phyloP scores from a whole-genome alignment of 768 basidiomycete genomes.

The Rhodotorula graminis region DNA sequence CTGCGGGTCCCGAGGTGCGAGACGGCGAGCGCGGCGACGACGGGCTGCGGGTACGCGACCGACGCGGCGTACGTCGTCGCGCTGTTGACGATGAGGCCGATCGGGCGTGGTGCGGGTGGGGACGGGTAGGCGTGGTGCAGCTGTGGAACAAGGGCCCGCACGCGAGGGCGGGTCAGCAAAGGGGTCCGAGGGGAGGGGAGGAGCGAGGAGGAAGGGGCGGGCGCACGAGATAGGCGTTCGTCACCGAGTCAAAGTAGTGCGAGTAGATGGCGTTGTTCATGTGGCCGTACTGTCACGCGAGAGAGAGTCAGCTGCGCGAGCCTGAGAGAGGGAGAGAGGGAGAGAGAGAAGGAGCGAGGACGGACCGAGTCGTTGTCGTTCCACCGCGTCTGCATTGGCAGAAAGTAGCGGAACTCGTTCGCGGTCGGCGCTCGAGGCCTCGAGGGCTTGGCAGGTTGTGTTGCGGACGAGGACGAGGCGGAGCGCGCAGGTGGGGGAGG shows the following conservation, averaged over 20 bases:
- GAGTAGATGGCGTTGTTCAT: slow-evolving; percentile 23
- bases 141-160: background rate
- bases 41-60: slow-evolving; percentile 14
- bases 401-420: background rate
- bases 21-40: slow-evolving; percentile 18
- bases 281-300: slow-evolving; percentile 5
- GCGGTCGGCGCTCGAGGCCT: background rate
- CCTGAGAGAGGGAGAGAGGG: background rate
- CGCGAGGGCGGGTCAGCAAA: background rate
- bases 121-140: background rate
- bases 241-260: slow-evolving; percentile 14
- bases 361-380: slow-evolving; percentile 19
- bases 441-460: background rate
- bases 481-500: background rate
- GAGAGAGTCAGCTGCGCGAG: background rate
- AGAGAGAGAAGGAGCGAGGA: background rate
- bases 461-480: background rate
- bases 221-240: slow-evolving; percentile 9
- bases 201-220: too few species aligned
- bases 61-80: background rate
- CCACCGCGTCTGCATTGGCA: background rate
- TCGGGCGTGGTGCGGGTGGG: background rate
- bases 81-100: slow-evolving; percentile 21
- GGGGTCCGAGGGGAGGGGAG: too few species aligned
- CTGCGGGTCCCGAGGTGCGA: background rate